These are phyloP conservation scores for Syzygium aqueum DNA, from an alignment of 345 rosid genomes.

Conservation along the genomic window DNA sequence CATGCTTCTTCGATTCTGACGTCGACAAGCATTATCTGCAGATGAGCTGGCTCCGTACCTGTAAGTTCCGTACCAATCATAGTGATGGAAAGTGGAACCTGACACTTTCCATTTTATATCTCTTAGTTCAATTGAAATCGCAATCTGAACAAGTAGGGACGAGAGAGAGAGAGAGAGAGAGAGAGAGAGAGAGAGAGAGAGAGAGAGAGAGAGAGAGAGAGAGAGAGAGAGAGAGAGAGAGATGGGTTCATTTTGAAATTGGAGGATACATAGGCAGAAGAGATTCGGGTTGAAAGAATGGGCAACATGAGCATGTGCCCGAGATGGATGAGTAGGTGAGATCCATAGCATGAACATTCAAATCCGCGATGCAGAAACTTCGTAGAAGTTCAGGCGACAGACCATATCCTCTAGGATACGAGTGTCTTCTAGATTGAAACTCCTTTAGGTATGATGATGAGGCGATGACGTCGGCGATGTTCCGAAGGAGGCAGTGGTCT, in stretches of 20 bases:
- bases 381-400: background rate
- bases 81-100: background rate
- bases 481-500: background rate
- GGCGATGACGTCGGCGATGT: background rate
- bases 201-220: no score
- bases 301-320: background rate
- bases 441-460: background rate
- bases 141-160: background rate
- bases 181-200: no score
- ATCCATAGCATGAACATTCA: background rate
- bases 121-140: background rate
- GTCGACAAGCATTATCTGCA: background rate
- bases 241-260: background rate
- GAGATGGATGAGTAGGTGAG: background rate
- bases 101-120: background rate
- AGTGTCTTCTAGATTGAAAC: background rate
- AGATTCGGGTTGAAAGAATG: background rate
- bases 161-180: background rate
- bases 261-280: background rate
- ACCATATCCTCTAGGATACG: background rate
- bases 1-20: background rate
- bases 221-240: background rate
- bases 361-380: background rate
- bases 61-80: background rate
- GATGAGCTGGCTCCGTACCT: background rate